Percentiles rank a stretch among this genome's conserved stretches.
Evolutionary conservation across 305 asterid species (phyloP).

Genomic region (Fraxinus dipetala): DNA sequence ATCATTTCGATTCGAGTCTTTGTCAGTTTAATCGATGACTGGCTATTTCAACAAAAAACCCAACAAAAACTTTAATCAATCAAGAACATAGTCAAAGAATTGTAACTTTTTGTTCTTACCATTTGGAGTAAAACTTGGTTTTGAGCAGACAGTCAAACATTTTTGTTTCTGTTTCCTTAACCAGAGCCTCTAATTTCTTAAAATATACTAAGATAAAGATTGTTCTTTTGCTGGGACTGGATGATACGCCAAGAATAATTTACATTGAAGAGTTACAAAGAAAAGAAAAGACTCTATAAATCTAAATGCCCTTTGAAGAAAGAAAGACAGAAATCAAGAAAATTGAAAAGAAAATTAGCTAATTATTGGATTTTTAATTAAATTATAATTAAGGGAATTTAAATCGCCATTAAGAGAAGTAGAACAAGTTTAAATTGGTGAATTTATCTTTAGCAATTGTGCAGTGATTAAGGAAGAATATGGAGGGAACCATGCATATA

Average conservation of each 20-base stretch:
- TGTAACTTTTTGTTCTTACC: slow-evolving; percentile 36
- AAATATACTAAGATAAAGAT: background rate
- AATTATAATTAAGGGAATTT: slow-evolving; percentile 11
- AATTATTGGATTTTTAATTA: slow-evolving; percentile 7
- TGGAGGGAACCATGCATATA: background rate
- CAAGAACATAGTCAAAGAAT: background rate
- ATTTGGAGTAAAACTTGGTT: slow-evolving; percentile 64
- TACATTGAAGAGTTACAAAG: slow-evolving; percentile 19
- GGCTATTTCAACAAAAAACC: slow-evolving; percentile 38
- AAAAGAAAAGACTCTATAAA: slow-evolving; percentile 9
- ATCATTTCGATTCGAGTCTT: slow-evolving; percentile 58
- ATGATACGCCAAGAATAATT: slow-evolving; percentile 25
- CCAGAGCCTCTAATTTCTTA: background rate
- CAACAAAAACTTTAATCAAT: background rate
- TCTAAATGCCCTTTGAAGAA: background rate
- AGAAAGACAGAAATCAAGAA: background rate
- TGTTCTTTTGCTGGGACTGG: slow-evolving; percentile 28
- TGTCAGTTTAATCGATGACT: slow-evolving; percentile 56
- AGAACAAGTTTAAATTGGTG: slow-evolving; percentile 1
- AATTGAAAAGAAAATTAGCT: slow-evolving; percentile 32
- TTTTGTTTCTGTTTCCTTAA: slow-evolving; percentile 13
- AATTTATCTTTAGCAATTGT: background rate
- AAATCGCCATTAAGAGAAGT: slow-evolving; percentile 26
- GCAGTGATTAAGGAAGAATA: background rate
- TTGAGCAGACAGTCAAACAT: slow-evolving; percentile 69